Evolutionary conservation across 441 rosid species (phyloP), one percentile per base, ranked within the genome.

Genomic region (Gossypium davidsonii): DNA sequence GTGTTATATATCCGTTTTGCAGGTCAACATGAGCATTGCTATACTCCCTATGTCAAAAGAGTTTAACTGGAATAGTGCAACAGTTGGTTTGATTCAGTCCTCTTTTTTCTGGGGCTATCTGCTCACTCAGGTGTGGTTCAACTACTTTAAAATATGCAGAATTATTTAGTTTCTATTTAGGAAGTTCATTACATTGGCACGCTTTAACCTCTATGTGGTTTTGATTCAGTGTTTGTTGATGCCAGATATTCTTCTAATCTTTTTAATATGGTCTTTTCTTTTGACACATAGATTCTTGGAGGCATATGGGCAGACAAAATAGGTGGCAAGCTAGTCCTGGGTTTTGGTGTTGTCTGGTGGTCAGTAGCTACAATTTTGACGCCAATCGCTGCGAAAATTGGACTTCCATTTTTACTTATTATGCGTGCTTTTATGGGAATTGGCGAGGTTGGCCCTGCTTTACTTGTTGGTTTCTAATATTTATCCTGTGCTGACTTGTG

Each of bases 11-110:
- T 48, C 8, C 58, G 20, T 61, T 73, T 58, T 84, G 78, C 78
- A 94, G 99, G 99, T 94, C 76, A 94, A 94, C 81, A 94, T 92
- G 98, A 94, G 99, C 88, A 92, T 92, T 83, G 99, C 99, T 14
- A 91, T 94, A 70, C 98, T 94, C 79, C 98, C 99, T 39, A 94
- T 94, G 99, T 94, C 98, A 46, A 78, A 90, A 83, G 91, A 94
- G 86, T 94, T 82, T 81, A 90, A 84, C 72, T 94, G 99, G 99
- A 91, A 87, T 82, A 92, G 97, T 81, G 90, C 99, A 74, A 94
- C 99, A 5, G 93, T 94, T 83, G 99, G 99, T 80, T 83, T 91
- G 81, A 94, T 94, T 77, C 99, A 92, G 83, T 94, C 99, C 73
- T 94, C 99, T 49, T 94, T 94, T 85, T 94, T 94, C 92, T 92